Evolutionary conservation across 106 monocot species (phyloP).

Genomic region (Platanthera zijinensis): DNA sequence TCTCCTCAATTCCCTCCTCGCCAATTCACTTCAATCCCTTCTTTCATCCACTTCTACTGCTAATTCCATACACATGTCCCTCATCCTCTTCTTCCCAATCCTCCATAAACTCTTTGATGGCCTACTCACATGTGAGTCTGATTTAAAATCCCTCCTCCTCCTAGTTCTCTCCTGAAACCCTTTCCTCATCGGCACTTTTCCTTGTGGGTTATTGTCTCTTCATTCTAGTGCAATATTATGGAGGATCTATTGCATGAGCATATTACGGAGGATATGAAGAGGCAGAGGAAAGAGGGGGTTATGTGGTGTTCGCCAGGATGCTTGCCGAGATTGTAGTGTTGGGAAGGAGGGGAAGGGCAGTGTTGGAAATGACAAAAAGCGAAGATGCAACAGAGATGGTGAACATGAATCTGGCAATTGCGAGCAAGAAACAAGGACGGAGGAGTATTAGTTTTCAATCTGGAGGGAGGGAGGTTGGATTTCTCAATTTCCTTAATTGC

Average conservation of each 20-base stretch:
- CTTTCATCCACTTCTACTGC: neutral
- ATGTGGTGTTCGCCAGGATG: constrained; percentile 11
- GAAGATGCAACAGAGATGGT: constrained; percentile 7
- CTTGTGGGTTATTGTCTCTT: constrained; percentile 51
- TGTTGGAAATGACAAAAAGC: constrained; percentile 21
- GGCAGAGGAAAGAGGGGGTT: constrained; percentile 12
- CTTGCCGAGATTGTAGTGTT: constrained; percentile 46
- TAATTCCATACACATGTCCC: neutral
- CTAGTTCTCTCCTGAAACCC: neutral
- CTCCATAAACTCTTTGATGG: constrained; percentile 51
- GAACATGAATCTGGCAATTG: constrained; percentile 41
- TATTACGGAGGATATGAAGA: constrained; percentile 49
- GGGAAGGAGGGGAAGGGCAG: constrained; percentile 30
- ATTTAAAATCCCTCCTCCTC: constrained; percentile 23
- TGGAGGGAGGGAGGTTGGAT: too few relatives aligned
- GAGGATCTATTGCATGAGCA: constrained; percentile 40
- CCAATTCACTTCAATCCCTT: constrained; percentile 39
- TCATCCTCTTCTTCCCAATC: constrained; percentile 33
- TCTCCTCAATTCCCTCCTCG: constrained; percentile 56
- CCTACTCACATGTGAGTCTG: constrained; percentile 15
- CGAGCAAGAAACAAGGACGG: constrained; percentile 20
- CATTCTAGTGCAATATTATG: constrained; percentile 20
- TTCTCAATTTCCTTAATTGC: too few relatives aligned
- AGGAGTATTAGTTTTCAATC: too few relatives aligned
- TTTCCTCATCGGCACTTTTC: constrained; percentile 19